Conservation (phyloP, 371 early-diverging fungal genomes). For the Mortierella sp. region DNA sequence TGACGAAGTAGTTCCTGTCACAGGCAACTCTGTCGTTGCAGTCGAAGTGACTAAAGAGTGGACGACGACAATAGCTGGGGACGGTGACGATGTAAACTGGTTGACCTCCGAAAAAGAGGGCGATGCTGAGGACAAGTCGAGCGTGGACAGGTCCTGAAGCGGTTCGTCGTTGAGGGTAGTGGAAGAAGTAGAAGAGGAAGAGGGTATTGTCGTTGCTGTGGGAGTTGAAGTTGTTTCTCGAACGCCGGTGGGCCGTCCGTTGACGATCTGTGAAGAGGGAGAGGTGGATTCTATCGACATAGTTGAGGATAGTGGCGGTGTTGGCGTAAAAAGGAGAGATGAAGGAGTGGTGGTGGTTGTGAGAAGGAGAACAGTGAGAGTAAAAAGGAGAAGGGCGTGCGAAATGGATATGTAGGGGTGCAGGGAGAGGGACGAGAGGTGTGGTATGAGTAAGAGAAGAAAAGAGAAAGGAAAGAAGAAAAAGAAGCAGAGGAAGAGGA, state of each 20-base stretch:
- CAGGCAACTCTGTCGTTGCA: not conserved
- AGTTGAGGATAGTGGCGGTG: not conserved
- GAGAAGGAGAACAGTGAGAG: not conserved
- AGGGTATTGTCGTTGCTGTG: not conserved
- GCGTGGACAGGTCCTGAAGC: not conserved
- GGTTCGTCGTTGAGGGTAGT: not conserved
- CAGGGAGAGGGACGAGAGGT: not conserved
- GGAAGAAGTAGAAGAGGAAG: not conserved
- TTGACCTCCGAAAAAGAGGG: not conserved
- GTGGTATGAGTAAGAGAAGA: not conserved
- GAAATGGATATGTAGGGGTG: not conserved
- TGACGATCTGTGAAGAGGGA: constrained; percentile 5
- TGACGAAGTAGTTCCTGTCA: not conserved
- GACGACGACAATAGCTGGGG: not conserved
- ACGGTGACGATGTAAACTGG: not conserved
- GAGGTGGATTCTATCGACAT: not conserved
- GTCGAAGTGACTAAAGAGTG: not conserved
- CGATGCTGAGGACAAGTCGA: constrained; percentile 3
- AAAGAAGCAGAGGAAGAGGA: not conserved
- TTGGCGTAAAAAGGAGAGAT: not conserved
- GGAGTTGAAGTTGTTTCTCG: not conserved
- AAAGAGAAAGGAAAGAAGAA: not conserved
- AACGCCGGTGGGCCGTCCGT: not conserved
- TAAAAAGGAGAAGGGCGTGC: not conserved
- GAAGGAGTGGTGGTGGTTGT: not conserved